A percentile compares a stretch with the other conserved stretches of the same genome.
These are phyloP conservation scores for Beta vulgaris DNA, from an alignment of 148 eudicot genomes.

Conservation along the genomic window DNA sequence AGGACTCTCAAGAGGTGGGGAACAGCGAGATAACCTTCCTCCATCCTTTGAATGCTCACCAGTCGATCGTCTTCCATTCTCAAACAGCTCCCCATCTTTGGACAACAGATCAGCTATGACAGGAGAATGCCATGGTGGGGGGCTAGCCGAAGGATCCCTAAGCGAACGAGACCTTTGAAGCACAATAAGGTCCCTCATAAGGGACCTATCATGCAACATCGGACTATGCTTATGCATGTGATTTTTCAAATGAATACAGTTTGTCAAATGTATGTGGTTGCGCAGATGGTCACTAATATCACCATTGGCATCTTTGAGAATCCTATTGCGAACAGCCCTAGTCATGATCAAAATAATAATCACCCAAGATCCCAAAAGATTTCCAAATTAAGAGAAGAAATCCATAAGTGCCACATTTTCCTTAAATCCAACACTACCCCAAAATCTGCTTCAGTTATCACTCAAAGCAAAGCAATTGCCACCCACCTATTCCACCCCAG, in stretches of 20 bases:
- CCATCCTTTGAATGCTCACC: constrained; percentile 45
- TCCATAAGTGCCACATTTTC: constrained; percentile 41
- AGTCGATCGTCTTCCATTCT: constrained; percentile 55
- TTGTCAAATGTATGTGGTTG: constrained; percentile 91
- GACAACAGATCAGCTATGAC: constrained; percentile 48
- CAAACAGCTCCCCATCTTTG: constrained; percentile 44
- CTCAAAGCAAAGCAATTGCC: constrained; percentile 27
- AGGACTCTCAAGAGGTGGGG: constrained; percentile 41
- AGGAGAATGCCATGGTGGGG: constrained; percentile 77
- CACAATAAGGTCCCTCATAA: constrained; percentile 77
- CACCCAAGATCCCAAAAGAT: constrained; percentile 23
- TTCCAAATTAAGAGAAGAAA: constrained; percentile 31
- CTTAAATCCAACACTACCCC: constrained; percentile 21
- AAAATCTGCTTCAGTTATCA: constrained; percentile 25
- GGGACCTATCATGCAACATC: constrained; percentile 57
- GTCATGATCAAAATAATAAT: constrained; percentile 58
- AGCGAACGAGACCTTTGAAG: constrained; percentile 88
- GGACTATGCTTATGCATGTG: constrained; percentile 95
- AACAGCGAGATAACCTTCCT: constrained; percentile 37
- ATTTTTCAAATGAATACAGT: constrained; percentile 92
- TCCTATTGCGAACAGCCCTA: constrained; percentile 63
- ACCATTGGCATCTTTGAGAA: constrained; percentile 79
- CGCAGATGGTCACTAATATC: constrained; percentile 73
- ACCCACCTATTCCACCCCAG: constrained; percentile 22
- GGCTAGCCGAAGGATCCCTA: constrained; percentile 88